A percentile compares a stretch with the other conserved stretches of the same genome.
These are phyloP conservation scores for Nymphaea colorata DNA, from an alignment of 164 flowering plant species.

Conservation along the genomic window DNA sequence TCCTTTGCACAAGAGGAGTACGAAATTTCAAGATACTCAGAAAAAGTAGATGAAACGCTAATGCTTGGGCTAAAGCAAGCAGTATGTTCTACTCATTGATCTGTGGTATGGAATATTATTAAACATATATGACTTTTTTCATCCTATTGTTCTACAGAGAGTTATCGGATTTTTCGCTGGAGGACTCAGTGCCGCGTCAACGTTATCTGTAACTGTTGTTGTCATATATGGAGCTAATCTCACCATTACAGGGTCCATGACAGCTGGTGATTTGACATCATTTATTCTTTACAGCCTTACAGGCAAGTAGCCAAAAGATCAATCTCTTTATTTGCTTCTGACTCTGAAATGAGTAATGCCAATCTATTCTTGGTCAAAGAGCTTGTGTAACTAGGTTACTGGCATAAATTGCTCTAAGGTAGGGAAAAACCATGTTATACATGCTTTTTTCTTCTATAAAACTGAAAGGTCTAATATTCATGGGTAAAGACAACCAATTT, in stretches of 20 bases:
- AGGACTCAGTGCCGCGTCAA: constrained; percentile 89
- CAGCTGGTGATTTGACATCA: constrained; percentile 56
- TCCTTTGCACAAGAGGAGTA: constrained; percentile 90
- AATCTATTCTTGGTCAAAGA: too few relatives aligned
- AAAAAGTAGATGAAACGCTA: constrained; percentile 81
- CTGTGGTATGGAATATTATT: background rate
- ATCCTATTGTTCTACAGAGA: constrained; percentile 34
- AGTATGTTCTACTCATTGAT: constrained; percentile 35
- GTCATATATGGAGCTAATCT: constrained; percentile 89
- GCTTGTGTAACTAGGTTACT: too few relatives aligned
- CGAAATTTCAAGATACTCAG: constrained; percentile 63
- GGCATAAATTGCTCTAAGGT: too few relatives aligned
- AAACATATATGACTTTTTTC: background rate
- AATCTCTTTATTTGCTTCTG: too few relatives aligned
- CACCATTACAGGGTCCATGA: constrained; percentile 73
- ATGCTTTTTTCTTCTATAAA: too few relatives aligned
- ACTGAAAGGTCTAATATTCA: too few relatives aligned
- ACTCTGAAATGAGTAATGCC: too few relatives aligned
- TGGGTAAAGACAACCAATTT: too few relatives aligned
- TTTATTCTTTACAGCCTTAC: constrained; percentile 73
- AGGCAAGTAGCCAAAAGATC: constrained; percentile 20
- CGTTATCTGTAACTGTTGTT: constrained; percentile 69
- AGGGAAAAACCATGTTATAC: too few relatives aligned
- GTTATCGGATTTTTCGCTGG: constrained; percentile 80
- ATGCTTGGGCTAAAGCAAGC: constrained; percentile 86